These are phyloP conservation scores for Aspergillus panamensis DNA, from an alignment of 495 filamentous ascomycete species.

Conservation along the genomic window DNA sequence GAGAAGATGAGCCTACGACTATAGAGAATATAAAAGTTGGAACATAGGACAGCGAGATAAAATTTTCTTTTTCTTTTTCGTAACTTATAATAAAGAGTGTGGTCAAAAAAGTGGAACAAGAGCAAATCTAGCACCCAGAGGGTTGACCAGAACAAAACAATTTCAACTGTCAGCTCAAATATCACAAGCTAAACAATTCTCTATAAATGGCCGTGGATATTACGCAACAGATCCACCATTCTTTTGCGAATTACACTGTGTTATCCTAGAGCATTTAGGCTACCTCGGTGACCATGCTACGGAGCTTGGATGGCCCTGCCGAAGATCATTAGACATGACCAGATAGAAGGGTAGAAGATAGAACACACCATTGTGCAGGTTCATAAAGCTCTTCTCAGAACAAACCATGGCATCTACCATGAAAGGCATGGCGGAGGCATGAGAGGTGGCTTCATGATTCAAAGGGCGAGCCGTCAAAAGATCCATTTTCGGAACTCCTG, in stretches of 20 bases:
- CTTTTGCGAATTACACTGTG: slow-evolving; percentile 34
- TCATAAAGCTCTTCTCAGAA: slow-evolving; percentile 35
- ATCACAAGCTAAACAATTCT: slow-evolving; percentile 22
- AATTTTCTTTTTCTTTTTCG: slow-evolving; percentile 4
- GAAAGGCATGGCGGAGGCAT: slow-evolving; percentile 36
- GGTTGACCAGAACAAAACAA: slow-evolving; percentile 22
- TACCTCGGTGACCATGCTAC: slow-evolving; percentile 30
- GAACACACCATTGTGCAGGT: slow-evolving; percentile 39
- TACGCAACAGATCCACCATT: slow-evolving; percentile 33
- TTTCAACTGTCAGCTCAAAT: slow-evolving; percentile 25
- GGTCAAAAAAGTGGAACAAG: slow-evolving; percentile 12
- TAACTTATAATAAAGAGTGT: slow-evolving; percentile 10
- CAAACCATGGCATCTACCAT: slow-evolving; percentile 28
- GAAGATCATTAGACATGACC: not conserved
- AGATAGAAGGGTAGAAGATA: not conserved
- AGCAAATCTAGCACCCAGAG: slow-evolving; percentile 15
- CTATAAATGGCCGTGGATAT: slow-evolving; percentile 25
- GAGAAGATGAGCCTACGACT: not conserved
- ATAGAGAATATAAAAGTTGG: not conserved
- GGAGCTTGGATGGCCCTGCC: slow-evolving; percentile 48
- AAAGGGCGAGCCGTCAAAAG: slow-evolving; percentile 58
- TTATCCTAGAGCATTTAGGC: slow-evolving; percentile 30
- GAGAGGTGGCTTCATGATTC: slow-evolving; percentile 37
- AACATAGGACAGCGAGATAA: not conserved
- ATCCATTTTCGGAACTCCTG: slow-evolving; percentile 63